Conservation (phyloP, 495 filamentous ascomycete species). For the Achaetomiella virescens region DNA sequence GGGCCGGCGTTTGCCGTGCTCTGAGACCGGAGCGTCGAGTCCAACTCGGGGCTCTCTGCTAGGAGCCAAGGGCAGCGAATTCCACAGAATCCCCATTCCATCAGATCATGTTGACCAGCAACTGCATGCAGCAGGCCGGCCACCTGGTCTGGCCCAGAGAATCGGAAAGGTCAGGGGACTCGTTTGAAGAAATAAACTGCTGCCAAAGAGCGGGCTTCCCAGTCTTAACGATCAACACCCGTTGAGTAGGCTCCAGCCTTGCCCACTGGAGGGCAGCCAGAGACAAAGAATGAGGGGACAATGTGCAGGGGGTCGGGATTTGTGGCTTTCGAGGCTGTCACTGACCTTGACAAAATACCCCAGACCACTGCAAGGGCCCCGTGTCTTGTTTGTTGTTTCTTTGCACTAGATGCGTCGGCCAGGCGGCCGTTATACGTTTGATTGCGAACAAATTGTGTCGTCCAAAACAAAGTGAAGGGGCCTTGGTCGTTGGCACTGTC, state of each 20-base stretch:
- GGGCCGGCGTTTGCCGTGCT: neutral
- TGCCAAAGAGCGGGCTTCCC: constrained; percentile 9
- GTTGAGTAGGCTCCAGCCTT: constrained; percentile 9
- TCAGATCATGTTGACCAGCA: constrained; percentile 10
- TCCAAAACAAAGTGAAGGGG: constrained; percentile 18
- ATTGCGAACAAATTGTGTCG: constrained; percentile 28
- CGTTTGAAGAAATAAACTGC: neutral
- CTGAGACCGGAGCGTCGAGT: too few species aligned
- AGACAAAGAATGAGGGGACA: constrained; percentile 5
- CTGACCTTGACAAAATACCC: constrained; percentile 23
- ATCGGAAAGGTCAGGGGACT: constrained; percentile 14
- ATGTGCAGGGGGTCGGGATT: constrained; percentile 12
- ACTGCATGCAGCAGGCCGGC: constrained; percentile 17
- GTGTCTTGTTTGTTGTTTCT: constrained; percentile 5
- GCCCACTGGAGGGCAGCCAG: neutral
- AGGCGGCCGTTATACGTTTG: constrained; percentile 19
- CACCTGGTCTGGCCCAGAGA: constrained; percentile 10
- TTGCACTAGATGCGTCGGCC: neutral
- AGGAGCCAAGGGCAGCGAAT: neutral
- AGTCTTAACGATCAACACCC: neutral
- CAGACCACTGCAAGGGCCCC: constrained; percentile 6
- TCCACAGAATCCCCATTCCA: neutral
- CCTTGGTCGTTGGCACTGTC: constrained; percentile 4
- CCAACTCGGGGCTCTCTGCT: neutral
- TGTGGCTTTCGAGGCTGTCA: constrained; percentile 24